Base-by-base conservation (phyloP, 805 yeast genomes). In the Maudiozyma turicensis region DNA sequence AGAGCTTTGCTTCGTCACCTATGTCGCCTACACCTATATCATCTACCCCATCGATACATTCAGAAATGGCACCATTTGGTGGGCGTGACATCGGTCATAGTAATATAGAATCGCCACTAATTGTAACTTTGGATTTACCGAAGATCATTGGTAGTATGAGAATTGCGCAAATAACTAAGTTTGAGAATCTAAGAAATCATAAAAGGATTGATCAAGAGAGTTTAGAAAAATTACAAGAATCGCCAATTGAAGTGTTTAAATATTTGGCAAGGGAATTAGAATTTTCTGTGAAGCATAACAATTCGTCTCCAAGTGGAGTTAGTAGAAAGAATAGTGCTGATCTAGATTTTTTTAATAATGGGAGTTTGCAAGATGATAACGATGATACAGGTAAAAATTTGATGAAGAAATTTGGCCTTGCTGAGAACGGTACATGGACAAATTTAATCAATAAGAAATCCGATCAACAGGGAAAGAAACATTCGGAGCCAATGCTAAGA, bases 351-450 rank as follows among this genome's bases (percentile, higher is more conserved):
- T 13, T 14, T 11, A 14, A 8, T 8, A 28, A 7, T 40, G 43
- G 9, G 10, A 40, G 43, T 28, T 11, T 40, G 5, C 30, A 53
- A n/a, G 51, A 49, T 11, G 61, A 58, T 28, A 53, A 52, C 32
- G 45, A 52, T 14, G 58, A 55, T 10, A 55, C 38, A 2, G 44
- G 58, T 40, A 58, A 54, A 8, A 58, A 58, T 31, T 51, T 65
- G 7, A 57, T 61, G 61, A 54, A 59, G 37, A 59, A 58, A 40
- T 58, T 63, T 49, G 67, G 68, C 4, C 47, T 64, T 6, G 52
- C 63, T 9, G 65, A 63, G 46, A 59, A 60, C 37, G 58, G 64
- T 15, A 63, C 67, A 3, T 64, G 68, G 68, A 52, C 66, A 5
- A 58, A 59, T 40, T 52, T 64, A 35, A 55, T 64, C 6, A 58